Base-by-base conservation (phyloP, 2,329 filamentous ascomycete species). In the Monilinia fructicola region DNA sequence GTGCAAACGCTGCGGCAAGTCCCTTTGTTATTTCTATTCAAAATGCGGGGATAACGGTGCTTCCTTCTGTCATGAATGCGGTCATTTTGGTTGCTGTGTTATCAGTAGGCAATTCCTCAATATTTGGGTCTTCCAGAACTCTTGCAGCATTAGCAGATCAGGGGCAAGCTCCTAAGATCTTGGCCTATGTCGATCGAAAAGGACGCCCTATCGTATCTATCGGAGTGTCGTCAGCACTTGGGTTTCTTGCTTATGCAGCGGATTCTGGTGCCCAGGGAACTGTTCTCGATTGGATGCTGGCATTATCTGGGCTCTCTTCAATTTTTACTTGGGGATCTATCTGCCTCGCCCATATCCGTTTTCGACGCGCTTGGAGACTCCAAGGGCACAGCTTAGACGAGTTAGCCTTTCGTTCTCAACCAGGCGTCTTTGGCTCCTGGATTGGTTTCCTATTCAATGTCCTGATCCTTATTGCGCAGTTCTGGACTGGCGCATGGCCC, bases 1-100 rank as follows among this genome's bases (percentile, higher is more conserved):
- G 81, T n/a, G 85, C 84, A 59, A 86, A 93, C 76, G 86, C 89
- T 54, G 86, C 87, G 35, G 90, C 92, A 1, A 96, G 92, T 3
- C 94, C 94, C 1, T 97, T 97, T 77, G 93, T 97, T 73, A 96
- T 97, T 73, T 92, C 93, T 69, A 96, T 97, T 72, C 82, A 90
- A 71, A 90, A 93, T 69, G 92, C 93, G 1, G 90, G 91, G 11
- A 96, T 97, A 73, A 80, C 85, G 53, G 88, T 90, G 2, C 84
- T 97, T 3, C 92, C 92, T 2, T 93, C 90, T 0, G 85, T 97
- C 64, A 96, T 97, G 90, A 97, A 98, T 78, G 88, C 87, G n/a
- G 92, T 97, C 68, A 97, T 97, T 76, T 87, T 97, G 75, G 87
- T 96, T 69, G 90, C 93, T 26, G 93, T 97, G 28, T 81, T 97